Evolutionary conservation across 129 eudicot species (phyloP).

Genomic region (Artemisia annua): DNA sequence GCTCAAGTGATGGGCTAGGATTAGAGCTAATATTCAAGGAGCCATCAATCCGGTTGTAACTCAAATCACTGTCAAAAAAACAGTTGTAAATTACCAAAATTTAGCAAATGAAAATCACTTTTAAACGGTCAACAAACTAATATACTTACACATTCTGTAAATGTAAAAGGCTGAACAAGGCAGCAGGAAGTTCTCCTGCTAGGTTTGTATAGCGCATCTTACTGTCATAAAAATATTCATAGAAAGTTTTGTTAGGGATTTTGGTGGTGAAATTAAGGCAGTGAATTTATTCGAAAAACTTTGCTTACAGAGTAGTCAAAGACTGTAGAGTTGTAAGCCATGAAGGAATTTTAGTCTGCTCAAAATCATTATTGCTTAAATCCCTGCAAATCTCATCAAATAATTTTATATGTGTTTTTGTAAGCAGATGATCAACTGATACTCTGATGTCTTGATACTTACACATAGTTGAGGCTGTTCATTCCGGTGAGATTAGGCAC

Average conservation of each 20-base stretch:
- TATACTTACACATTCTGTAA: slow-evolving; percentile 59
- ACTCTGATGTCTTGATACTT: slow-evolving; percentile 17
- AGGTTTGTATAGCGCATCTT: slow-evolving; percentile 50
- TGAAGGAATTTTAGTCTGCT: slow-evolving; percentile 31
- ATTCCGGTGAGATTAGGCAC: slow-evolving; percentile 47
- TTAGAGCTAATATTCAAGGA: slow-evolving; percentile 51
- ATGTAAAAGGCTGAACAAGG: slow-evolving; percentile 51
- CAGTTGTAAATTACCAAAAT: slow-evolving; percentile 6
- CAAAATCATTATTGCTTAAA: slow-evolving; percentile 49
- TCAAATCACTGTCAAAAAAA: slow-evolving; percentile 32
- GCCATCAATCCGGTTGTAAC: slow-evolving; percentile 55
- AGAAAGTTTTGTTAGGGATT: too few relatives aligned
- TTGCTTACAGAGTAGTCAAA: slow-evolving; percentile 47
- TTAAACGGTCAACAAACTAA: background rate
- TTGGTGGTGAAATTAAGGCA: background rate
- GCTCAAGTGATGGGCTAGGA: slow-evolving; percentile 52
- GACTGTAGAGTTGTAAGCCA: slow-evolving; percentile 46
- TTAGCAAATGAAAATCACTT: slow-evolving; percentile 21
- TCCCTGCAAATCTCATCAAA: too few relatives aligned
- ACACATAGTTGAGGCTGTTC: slow-evolving; percentile 43
- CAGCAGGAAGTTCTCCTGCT: slow-evolving; percentile 53
- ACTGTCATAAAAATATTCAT: slow-evolving; percentile 39
- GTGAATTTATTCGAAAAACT: background rate
- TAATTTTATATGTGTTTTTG: too few relatives aligned
- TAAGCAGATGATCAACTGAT: too few relatives aligned